Evolutionary conservation across 1,139 yeast species (phyloP).

Genomic region (Hyphopichia wangnamkhiaoensis): DNA sequence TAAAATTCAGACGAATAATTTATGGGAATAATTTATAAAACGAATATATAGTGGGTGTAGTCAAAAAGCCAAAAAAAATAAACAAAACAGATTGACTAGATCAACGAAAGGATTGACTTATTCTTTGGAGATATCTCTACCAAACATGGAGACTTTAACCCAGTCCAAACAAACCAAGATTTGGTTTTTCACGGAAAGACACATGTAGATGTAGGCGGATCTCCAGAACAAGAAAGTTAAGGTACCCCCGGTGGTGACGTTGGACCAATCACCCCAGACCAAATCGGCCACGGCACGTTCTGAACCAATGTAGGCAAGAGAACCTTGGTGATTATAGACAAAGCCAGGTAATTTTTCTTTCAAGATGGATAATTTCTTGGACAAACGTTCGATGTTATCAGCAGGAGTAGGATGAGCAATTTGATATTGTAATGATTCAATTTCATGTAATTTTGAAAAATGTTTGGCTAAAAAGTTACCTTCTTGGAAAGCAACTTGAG

Average conservation of each 20-base stretch:
- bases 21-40: too few species aligned
- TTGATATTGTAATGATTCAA: conserved; percentile 57
- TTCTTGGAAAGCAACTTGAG: conserved; percentile 96
- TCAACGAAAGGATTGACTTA: too few species aligned
- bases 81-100: too few species aligned
- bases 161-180: conserved; percentile 83
- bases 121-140: conserved; percentile 77
- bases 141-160: conserved; percentile 82
- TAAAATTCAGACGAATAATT: too few species aligned
- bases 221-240: conserved; percentile 93
- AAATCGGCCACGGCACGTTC: conserved; percentile 94
- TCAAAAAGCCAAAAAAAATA: too few species aligned
- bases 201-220: conserved; percentile 90
- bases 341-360: conserved; percentile 57
- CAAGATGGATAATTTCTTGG: conserved; percentile 41
- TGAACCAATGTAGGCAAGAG: conserved; percentile 81
- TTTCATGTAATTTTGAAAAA: conserved; percentile 67
- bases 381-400: conserved; percentile 40
- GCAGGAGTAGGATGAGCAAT: conserved; percentile 29
- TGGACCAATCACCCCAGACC: conserved; percentile 84
- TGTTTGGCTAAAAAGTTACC: conserved; percentile 78
- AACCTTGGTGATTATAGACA: conserved; percentile 68
- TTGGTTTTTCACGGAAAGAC: conserved; percentile 86
- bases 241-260: conserved; percentile 79
- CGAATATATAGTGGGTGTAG: too few species aligned